Conservation (phyloP, 2,329 filamentous ascomycete species). For the Aspergillus sp. region DNA sequence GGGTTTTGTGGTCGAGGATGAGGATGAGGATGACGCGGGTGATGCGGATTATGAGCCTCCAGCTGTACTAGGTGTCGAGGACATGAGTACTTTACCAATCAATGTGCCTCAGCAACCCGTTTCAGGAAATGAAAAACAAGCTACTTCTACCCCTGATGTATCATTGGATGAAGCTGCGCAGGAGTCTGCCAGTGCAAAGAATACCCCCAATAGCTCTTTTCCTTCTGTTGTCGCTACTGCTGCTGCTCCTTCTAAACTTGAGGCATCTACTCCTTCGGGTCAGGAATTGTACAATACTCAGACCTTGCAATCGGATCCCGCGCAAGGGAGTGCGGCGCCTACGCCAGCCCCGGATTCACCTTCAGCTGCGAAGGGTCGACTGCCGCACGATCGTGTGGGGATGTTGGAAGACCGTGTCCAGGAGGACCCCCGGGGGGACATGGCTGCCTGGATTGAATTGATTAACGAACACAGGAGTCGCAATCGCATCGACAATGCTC, state of each 20-base stretch:
- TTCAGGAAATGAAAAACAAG: conserved; percentile 57
- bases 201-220: conserved; percentile 52
- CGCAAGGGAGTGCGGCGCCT: conserved; percentile 37
- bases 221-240: conserved; percentile 46
- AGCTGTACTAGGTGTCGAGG: conserved; percentile 49
- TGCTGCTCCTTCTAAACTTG: conserved; percentile 46
- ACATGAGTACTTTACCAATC: conserved; percentile 48
- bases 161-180: conserved; percentile 58
- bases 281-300: conserved; percentile 37
- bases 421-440: conserved; percentile 87
- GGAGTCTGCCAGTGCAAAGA: conserved; percentile 46
- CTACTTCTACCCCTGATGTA: conserved; percentile 57
- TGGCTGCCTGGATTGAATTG: conserved; percentile 85
- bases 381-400: conserved; percentile 71
- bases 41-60: conserved; percentile 54
- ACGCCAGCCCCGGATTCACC: conserved; percentile 45
- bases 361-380: conserved; percentile 49
- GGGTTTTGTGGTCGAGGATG: conserved; percentile 63
- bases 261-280: conserved; percentile 34
- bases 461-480: conserved; percentile 81
- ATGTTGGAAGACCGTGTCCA: conserved; percentile 86
- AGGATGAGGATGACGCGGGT: conserved; percentile 54
- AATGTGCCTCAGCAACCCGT: conserved; percentile 52
- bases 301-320: conserved; percentile 27
- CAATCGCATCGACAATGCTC: conserved; percentile 76